Base-by-base conservation (phyloP, 2,329 filamentous ascomycete genomes). In the Chaetomium strumarium region DNA sequence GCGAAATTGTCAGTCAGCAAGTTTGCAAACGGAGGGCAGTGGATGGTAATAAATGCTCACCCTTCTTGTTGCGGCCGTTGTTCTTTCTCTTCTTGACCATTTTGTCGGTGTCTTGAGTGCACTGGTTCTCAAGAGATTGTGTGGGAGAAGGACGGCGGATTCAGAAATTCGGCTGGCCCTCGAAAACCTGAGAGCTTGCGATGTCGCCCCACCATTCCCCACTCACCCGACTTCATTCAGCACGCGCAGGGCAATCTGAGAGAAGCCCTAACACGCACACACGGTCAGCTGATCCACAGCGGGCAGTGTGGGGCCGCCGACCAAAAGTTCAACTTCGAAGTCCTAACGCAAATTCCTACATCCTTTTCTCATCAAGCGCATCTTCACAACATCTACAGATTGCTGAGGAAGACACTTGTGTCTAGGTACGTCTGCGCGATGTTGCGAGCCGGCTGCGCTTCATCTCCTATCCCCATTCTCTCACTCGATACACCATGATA, bases 11-110 rank as follows among this genome's bases (percentile, higher is more conserved):
- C 11, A 46, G 53, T 59, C 24, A 57, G 48, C 38, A 36, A 44
- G 20, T 5, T 37, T 14, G 20, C 5, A 20, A 49, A 11, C 17
- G n/a, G 20, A 7, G 42, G 17, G 34, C 14, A 38, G 10, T 24
- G 3, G 20, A 29, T 10, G 19, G 16, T 13, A 4, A 13, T 30
- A 3, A 31, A 24, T 50, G 37, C 57, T 43, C 54, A 63, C 61
- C 62, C 58, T 63, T 63, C 62, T 64, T 64, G 62, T 64, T 64
- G 56, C 62, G 60, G 57, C 62, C 62, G 60, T 63, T 63, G 51
- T 79, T 80, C 74, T 82, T 81, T 79, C 81, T 81, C 79, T 85
- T 85, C 80, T 85, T 85, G 71, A 83, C 80, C 81, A 85, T 84
- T 65, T 74, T 84, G 74, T 68, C 79, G 75, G 76, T 80, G 70